A percentile compares a stretch with the other conserved stretches of the same genome.
phyloP scores from a whole-genome alignment of 805 yeast genomes.

The Saccharomycopsis olivae region DNA sequence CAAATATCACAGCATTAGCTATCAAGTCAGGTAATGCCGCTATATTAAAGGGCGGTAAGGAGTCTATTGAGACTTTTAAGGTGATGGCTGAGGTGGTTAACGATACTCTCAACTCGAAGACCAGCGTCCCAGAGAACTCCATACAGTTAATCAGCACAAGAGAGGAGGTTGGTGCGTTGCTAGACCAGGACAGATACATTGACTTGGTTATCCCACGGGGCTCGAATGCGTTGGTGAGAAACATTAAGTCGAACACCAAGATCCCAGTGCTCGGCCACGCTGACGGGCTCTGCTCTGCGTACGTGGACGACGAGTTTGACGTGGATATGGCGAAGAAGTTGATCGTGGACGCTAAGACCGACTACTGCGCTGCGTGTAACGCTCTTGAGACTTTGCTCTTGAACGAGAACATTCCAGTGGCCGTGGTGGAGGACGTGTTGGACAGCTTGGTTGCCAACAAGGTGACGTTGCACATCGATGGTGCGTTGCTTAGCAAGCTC shows the following conservation, averaged over 20 bases:
- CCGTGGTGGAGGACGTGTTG: slow-evolving; percentile 27
- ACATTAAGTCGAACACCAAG: slow-evolving; percentile 77
- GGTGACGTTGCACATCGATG: slow-evolving; percentile 65
- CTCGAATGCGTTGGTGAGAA: slow-evolving; percentile 82
- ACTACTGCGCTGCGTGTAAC: slow-evolving; percentile 98
- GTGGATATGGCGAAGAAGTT: slow-evolving; percentile 65
- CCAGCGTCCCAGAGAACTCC: slow-evolving; percentile 71
- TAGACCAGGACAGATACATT: slow-evolving; percentile 78
- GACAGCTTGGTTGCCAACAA: slow-evolving; percentile 43
- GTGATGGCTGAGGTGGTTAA: slow-evolving; percentile 68
- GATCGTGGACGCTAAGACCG: slow-evolving; percentile 80
- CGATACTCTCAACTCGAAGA: slow-evolving; percentile 39
- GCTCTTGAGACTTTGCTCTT: slow-evolving; percentile 84
- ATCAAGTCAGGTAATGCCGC: slow-evolving; percentile 96
- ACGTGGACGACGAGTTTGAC: slow-evolving; percentile 70
- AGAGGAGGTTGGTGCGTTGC: slow-evolving; percentile 76
- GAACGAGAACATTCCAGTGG: slow-evolving; percentile 32
- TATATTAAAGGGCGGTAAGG: slow-evolving; percentile 95
- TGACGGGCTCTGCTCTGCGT: slow-evolving; percentile 92
- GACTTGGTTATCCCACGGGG: slow-evolving; percentile 98
- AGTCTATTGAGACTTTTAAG: slow-evolving; percentile 73
- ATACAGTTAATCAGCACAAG: slow-evolving; percentile 83
- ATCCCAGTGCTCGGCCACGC: slow-evolving; percentile 99
- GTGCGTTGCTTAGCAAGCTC: slow-evolving; percentile 28
- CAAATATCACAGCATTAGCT: slow-evolving; percentile 91